Base-by-base conservation (phyloP, 106 monocot genomes). In the Acorus gramineus region DNA sequence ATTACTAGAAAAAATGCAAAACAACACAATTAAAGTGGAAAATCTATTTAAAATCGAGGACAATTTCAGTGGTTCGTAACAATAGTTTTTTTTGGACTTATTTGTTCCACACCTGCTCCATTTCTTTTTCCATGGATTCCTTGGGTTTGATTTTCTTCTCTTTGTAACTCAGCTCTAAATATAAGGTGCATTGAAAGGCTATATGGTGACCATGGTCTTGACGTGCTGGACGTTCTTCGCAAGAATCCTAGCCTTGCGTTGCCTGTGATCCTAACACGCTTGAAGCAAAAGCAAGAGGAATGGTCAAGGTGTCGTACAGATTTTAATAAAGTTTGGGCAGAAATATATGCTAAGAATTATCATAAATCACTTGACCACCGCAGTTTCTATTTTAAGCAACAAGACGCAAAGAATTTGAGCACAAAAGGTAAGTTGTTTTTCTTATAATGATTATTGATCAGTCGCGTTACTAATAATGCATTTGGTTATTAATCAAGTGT, bases 231-330 rank as follows among this genome's bases (percentile, higher is more conserved):
- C 72, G 82, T 98, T 42, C 77, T 98, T 42, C 80, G 85, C 50
- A 98, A 92, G 68, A 98, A 98, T 76, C 72, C 92, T 65, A 67
- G 75, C 62, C 67, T 85, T 71, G 85, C 88, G 62, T 81, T 92
- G 46, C 96, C 96, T 69, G 81, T 98, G 14, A 81, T 98, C 63
- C 81, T 98, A 66, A 92, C 85, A 64, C 87, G 96, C 52, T 64
- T 92, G 76, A 98, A 98, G 72, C 96, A 98, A 68, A 98, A 98
- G 72, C 91, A 98, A 75, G 96, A 98, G 62, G 96, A 98, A 69
- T 98, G 96, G 96, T 92, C 83, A 46, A 83, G 81, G 69, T 92
- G 91, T 47, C 91, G 92, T 51, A 59, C 88, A 62, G 91, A 98
- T 83, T 92, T 98, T 66, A 98, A 98, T 49, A 98, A 98, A 58